phyloP scores from a whole-genome alignment of 78 protist genomes.

The Polysphondylium violaceum region DNA sequence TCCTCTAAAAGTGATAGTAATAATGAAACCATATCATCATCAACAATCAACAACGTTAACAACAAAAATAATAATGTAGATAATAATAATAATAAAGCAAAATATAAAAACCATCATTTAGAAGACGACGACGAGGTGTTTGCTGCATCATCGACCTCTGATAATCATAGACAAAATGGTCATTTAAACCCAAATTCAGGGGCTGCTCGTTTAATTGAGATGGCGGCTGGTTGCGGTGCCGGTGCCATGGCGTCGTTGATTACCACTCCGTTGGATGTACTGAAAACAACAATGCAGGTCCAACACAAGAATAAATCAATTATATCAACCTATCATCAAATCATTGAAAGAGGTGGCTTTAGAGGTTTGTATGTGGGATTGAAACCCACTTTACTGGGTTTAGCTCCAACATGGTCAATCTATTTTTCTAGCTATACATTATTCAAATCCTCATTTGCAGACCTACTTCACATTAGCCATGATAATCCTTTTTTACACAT shows the following conservation, averaged over 20 bases:
- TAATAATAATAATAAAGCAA: neutral
- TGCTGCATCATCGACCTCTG: no score
- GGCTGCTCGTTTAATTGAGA: constrained; percentile 35
- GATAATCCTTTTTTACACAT: constrained; percentile 8
- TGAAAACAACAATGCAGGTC: constrained; percentile 85
- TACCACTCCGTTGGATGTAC: constrained; percentile 81
- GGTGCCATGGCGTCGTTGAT: constrained; percentile 75
- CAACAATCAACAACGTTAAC: no score
- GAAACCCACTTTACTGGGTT: constrained; percentile 73
- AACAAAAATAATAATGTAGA: constrained; percentile 2
- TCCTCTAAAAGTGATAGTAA: no score
- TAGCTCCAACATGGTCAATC: constrained; percentile 88
- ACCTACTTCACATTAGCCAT: no score
- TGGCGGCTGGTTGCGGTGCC: constrained; percentile 77
- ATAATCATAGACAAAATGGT: neutral
- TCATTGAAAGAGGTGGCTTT: constrained; percentile 45
- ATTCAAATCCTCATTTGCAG: neutral
- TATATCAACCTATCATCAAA: neutral
- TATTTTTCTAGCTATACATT: constrained; percentile 84
- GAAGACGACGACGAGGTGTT: no score
- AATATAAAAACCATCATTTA: neutral
- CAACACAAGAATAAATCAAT: neutral
- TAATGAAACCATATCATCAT: no score
- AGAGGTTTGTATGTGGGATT: constrained; percentile 62
- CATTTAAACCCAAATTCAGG: neutral